Evolutionary conservation across 2,329 filamentous ascomycete species (phyloP), one percentile per base, ranked within the genome.

Genomic region (Penicillium palitans): DNA sequence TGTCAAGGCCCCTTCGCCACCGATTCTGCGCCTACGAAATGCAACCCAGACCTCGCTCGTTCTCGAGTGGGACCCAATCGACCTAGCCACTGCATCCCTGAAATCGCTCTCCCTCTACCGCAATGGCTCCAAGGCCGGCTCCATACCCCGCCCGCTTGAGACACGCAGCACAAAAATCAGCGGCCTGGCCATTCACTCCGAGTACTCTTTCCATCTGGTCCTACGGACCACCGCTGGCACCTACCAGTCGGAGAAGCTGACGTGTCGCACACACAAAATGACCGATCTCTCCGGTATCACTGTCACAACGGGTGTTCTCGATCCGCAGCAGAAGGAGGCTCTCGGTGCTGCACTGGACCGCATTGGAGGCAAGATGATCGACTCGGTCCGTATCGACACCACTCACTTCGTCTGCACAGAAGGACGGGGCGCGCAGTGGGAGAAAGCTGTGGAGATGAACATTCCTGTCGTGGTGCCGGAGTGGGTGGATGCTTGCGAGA

Each of bases 341-440:
- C 83, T 99, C 21, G 82, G 84, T 47, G 83, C 82, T 46, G 91
- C 93, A 1, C 85, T 97, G 37, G 88, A 95, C 70, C 84, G 91
- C 66, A 96, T 99, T 67, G 95, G 95, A 49, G 95, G 91, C 61
- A 96, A 95, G 81, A 82, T 98, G 63, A 90, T 91, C 57, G 93
- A 97, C 67, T 85, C 85, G 13, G 92, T 98, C 52, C 86, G 93
- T 69, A 98, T 99, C 71, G 95, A 99, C 74, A 99, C 95, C 0
- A 99, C 95, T 17, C 95, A 99, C 77, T 99, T 99, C 74, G 91
- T 99, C 59, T 98, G 93, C 63, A 96, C 91, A 10, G 95, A 99
- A 74, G 93, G 93, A 31, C 83, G 93, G 56, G 95, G 95, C 33
- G 83, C 90, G 51, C 84, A 89, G 13, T 99, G 95, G 95, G 95